These are phyloP conservation scores for Cichorium intybus DNA, from an alignment of 140 eudicot species.

Conservation along the genomic window DNA sequence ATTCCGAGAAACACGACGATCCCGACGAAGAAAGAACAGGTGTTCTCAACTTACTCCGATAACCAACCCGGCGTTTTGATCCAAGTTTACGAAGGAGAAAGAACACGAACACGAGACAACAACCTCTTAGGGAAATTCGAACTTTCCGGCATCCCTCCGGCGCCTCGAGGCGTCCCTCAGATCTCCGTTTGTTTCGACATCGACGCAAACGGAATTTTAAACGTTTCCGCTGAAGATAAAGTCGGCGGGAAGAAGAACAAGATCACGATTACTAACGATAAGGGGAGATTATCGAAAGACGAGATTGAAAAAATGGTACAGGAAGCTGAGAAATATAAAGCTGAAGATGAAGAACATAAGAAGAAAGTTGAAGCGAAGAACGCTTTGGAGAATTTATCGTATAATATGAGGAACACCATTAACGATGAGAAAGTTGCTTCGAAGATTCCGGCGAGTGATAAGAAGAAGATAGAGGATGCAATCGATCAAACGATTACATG, in stretches of 20 bases:
- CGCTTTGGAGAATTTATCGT: constrained; percentile 14
- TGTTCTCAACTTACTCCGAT: constrained; percentile 1
- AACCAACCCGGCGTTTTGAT: constrained; percentile 11
- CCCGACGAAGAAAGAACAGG: constrained; percentile 23
- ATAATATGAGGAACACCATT: constrained; percentile 26
- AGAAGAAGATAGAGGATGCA: constrained; percentile 27
- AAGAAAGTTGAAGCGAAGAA: constrained; percentile 21
- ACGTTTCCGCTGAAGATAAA: constrained; percentile 25
- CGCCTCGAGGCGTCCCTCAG: constrained; percentile 18
- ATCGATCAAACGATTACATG: constrained; percentile 21
- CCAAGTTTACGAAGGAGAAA: constrained; percentile 29
- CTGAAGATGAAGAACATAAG: constrained; percentile 19
- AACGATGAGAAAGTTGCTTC: constrained; percentile 1
- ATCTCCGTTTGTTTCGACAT: constrained; percentile 18
- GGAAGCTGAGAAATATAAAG: constrained; percentile 20
- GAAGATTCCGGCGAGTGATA: constrained; percentile 11
- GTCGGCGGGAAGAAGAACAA: constrained; percentile 22
- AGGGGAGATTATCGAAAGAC: constrained; percentile 21
- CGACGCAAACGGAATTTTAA: constrained; percentile 23
- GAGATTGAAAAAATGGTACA: constrained; percentile 28
- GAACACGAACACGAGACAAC: constrained; percentile 17
- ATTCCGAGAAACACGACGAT: constrained; percentile 27
- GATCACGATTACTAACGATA: constrained; percentile 20
- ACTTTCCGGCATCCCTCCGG: constrained; percentile 29
- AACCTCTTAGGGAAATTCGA: constrained; percentile 18